Percentiles rank a stretch among this genome's conserved stretches.
Evolutionary conservation across 129 eudicot species (phyloP).

Genomic region (Pulicaria dysenterica): DNA sequence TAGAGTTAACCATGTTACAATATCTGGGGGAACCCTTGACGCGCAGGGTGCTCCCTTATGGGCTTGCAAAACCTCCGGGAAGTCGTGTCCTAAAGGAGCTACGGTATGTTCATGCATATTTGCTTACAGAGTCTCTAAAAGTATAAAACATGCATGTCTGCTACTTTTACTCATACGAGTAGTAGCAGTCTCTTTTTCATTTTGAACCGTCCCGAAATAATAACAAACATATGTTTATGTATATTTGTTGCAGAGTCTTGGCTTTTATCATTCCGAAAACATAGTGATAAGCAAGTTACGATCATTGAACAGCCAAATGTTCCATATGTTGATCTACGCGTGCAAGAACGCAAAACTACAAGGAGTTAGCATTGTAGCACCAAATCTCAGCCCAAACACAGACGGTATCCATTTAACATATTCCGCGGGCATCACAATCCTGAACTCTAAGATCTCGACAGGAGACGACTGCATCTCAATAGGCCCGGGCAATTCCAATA

Average conservation of each 20-base stretch:
- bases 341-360: slow-evolving; percentile 49
- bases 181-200: background rate
- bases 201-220: background rate
- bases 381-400: slow-evolving; percentile 55
- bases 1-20: slow-evolving; percentile 50
- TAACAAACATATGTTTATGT: background rate
- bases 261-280: slow-evolving; percentile 44
- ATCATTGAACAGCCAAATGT: slow-evolving; percentile 60
- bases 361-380: slow-evolving; percentile 41
- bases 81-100: slow-evolving; percentile 56
- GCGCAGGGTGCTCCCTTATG: slow-evolving; percentile 55
- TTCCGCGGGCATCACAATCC: slow-evolving; percentile 44
- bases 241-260: slow-evolving; percentile 41
- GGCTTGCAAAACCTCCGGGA: slow-evolving; percentile 60
- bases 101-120: slow-evolving; percentile 37
- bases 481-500: slow-evolving; percentile 53
- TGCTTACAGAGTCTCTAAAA: no score
- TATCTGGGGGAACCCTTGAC: slow-evolving; percentile 60
- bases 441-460: slow-evolving; percentile 44
- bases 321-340: slow-evolving; percentile 47
- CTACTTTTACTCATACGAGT: no score
- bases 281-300: slow-evolving; percentile 40
- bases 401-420: slow-evolving; percentile 56
- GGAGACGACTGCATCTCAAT: slow-evolving; percentile 68
- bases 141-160: no score